Base-by-base conservation (phyloP, 202 grass and related monocot genomes). In the Saccharum hybrid region DNA sequence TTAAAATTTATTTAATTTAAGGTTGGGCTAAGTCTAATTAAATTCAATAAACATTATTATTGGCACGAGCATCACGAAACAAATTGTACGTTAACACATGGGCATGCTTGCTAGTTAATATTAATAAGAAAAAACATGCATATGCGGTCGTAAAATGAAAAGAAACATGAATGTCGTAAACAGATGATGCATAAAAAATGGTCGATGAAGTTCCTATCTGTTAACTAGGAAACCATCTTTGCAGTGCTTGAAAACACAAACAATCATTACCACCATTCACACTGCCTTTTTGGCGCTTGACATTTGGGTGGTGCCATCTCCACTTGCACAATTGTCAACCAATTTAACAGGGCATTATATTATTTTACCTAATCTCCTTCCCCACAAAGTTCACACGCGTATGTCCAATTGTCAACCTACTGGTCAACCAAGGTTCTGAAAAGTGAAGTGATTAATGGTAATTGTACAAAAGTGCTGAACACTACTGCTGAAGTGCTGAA, bases 281-380 rank as follows among this genome's bases (percentile, higher is more conserved):
- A 21, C 19, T 57, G 67, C 18, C 36, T 37, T 73, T 75, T 79
- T 30, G 9, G 28, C 46, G 60, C 28, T 88, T 84, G 75, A 75
- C 60, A 74, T 49, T 80, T 79, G n/a, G 68, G 8, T 51, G 60
- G 86, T 88, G 66, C 57, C 46, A 84, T 75, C 81, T 68, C 61
- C 81, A 84, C 81, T 88, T 49, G 48, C 38, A 52, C 26, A 11
- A 33, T 43, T 30, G 86, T 84, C 81, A 88, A 88, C 85, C 75
- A 57, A 37, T 59, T 68, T 28, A 43, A 74, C 41, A 62, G 7
- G 76, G 10, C 41, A 81, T n/a, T 75, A 65, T 76, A 61, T 61
- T 81, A 68, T 61, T 82, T 77, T 60, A 72, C 45, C 71, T 81
- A 51, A 81, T 74, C 52, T 64, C 16, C 3, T 4, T 11, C 6